Evolutionary conservation across 2,329 filamentous ascomycete species (phyloP).

Genomic region (Chalara sp.): DNA sequence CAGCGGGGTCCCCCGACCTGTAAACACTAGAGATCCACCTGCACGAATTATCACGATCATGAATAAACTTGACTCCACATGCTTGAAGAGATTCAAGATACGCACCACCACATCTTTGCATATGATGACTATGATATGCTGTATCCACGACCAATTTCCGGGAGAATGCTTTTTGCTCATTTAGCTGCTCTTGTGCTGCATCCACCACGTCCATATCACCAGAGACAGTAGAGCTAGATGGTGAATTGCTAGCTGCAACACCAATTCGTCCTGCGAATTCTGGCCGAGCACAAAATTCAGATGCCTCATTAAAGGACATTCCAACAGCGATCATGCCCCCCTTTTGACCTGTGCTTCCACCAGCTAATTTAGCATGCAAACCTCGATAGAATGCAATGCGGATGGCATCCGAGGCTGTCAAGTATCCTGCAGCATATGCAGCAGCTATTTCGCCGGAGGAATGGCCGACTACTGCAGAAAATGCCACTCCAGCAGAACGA

Average conservation of each 20-base stretch:
- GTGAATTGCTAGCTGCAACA: constrained; percentile 28
- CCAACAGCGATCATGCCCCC: constrained; percentile 49
- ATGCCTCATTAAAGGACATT: constrained; percentile 12
- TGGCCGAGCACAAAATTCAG: neutral
- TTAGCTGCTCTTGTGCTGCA: constrained; percentile 8
- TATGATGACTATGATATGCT: constrained; percentile 32
- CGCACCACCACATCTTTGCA: constrained; percentile 8
- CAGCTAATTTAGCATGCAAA: neutral
- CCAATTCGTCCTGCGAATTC: constrained; percentile 12
- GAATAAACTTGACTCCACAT: no score
- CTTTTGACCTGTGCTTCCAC: constrained; percentile 7
- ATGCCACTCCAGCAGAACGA: constrained; percentile 9
- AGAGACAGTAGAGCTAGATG: constrained; percentile 19
- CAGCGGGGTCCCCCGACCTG: neutral
- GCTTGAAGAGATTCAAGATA: no score
- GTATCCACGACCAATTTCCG: constrained; percentile 28
- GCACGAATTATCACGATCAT: constrained; percentile 10
- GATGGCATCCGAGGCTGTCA: constrained; percentile 14
- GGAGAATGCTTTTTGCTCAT: constrained; percentile 20
- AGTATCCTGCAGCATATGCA: constrained; percentile 24
- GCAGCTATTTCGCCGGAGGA: constrained; percentile 31
- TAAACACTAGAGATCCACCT: constrained; percentile 25
- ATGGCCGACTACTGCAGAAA: constrained; percentile 22
- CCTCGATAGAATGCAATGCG: constrained; percentile 20
- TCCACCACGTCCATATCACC: constrained; percentile 15